A percentile compares a stretch with the other conserved stretches of the same genome.
These are phyloP conservation scores for Lentinula detonsa DNA, from an alignment of 768 basidiomycete species.

Conservation along the genomic window DNA sequence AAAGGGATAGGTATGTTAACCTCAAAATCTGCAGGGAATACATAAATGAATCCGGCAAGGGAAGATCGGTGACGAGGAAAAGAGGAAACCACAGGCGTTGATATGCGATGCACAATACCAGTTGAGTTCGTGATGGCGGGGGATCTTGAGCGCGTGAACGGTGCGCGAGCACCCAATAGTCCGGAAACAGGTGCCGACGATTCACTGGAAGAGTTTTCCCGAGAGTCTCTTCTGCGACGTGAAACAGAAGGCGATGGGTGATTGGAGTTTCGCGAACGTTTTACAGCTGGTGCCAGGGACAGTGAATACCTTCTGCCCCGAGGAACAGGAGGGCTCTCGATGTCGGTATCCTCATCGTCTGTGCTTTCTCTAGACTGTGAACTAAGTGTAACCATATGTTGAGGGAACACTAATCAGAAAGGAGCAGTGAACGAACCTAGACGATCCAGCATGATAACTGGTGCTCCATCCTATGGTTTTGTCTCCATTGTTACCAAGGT, in stretches of 20 bases:
- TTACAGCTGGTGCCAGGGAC: slow-evolving; percentile 16
- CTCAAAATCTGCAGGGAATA: slow-evolving; percentile 46
- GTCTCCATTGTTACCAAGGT: slow-evolving; percentile 12
- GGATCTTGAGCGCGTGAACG: slow-evolving; percentile 72
- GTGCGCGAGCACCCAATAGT: slow-evolving; percentile 27
- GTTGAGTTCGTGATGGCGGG: slow-evolving; percentile 38
- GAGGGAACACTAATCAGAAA: background rate
- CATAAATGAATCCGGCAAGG: slow-evolving; percentile 16
- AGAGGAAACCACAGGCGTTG: slow-evolving; percentile 39
- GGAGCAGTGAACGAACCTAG: slow-evolving; percentile 45
- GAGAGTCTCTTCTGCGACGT: slow-evolving; percentile 24
- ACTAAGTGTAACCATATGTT: slow-evolving; percentile 21
- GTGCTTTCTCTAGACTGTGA: slow-evolving; percentile 47
- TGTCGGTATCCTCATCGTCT: slow-evolving; percentile 55
- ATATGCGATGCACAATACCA: slow-evolving; percentile 21
- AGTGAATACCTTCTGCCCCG: slow-evolving; percentile 39
- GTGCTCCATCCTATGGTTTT: slow-evolving; percentile 67
- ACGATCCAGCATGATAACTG: slow-evolving; percentile 83
- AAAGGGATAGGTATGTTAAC: slow-evolving; percentile 40
- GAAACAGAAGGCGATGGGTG: slow-evolving; percentile 13
- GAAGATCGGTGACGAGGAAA: slow-evolving; percentile 34
- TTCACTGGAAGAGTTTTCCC: slow-evolving; percentile 32
- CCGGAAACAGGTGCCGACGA: slow-evolving; percentile 27
- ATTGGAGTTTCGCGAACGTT: slow-evolving; percentile 15
- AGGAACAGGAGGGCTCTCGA: slow-evolving; percentile 29